Evolutionary conservation across 495 filamentous ascomycete genomes (phyloP), one percentile per base, ranked within the genome.

Genomic region (Chaetomium fimeti): DNA sequence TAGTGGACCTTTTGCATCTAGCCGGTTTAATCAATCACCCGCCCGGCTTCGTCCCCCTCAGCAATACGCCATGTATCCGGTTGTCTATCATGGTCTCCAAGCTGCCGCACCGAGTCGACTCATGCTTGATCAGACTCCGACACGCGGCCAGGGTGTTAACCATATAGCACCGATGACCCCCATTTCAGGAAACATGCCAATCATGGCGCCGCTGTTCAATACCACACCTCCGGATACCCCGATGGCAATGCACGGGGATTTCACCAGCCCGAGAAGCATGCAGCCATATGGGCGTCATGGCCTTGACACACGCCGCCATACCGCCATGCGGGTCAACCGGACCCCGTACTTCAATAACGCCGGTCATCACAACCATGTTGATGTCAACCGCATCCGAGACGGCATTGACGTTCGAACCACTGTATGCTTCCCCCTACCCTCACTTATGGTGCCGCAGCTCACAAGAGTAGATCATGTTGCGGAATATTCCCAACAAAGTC

Each of bases 401-500:
- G 88, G 88, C 8, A 79, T 83, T 57, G 89, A 92, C 73, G 85
- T 89, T 58, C 84, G 89, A 24, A 92, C 88, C 16, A 91, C 89
- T 0, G 89, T 91, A 78, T 71, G 85, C 78, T 28, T 1, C 20
- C 7, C 22, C 15, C 15, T 27, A 15, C 28, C 28, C 49, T 54
- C 28, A n/a, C 55, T 2, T 53, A 16, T 7, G 20, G 15, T 16
- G 40, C 27, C 2, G 6, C 43, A 49, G 59, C 69, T 75, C n/a
- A 72, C 66, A 12, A 12, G 0, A 45, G 11, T 66, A 95, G 91
- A 88, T 98, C 63, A 98, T 98, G 94, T 79, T 97, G 28, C 88
- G 93, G 11, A 97, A 98, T 71, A 94, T 98, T 59, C 94, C 94
- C 5, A 96, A 96, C 76, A 90, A 91, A 70, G 87, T 97, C 65